These are phyloP conservation scores for Thymus quinquecostatus DNA, from an alignment of 257 asterid species.

Conservation along the genomic window DNA sequence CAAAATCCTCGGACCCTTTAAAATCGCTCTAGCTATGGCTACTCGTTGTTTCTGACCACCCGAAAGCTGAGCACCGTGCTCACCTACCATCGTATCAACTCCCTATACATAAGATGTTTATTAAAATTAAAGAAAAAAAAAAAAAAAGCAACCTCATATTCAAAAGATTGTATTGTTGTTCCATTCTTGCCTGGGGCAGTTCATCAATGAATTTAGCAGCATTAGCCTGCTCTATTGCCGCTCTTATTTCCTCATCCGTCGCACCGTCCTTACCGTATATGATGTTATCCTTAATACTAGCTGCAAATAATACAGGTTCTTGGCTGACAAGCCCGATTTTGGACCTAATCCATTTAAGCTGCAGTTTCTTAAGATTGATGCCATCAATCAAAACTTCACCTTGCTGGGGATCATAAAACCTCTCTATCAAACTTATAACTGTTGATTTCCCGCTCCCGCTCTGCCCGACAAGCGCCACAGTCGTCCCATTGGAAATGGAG, in stretches of 20 bases:
- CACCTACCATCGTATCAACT: conserved; percentile 65
- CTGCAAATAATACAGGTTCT: conserved; percentile 71
- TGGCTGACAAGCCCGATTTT: conserved; percentile 79
- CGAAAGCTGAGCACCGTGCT: conserved; percentile 70
- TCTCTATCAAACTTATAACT: conserved; percentile 60
- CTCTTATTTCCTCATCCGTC: conserved; percentile 58
- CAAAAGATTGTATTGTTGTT: too few species aligned
- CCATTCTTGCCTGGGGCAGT: conserved; percentile 36
- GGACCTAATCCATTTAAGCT: conserved; percentile 65
- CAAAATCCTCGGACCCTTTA: conserved; percentile 59
- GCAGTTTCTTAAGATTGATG: conserved; percentile 50
- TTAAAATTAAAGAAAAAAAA: too few species aligned
- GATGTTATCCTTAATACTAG: conserved; percentile 63
- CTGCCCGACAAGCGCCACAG: conserved; percentile 69
- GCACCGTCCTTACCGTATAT: conserved; percentile 66
- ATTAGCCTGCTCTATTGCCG: conserved; percentile 58
- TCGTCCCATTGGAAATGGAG: conserved; percentile 45
- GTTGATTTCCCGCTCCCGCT: conserved; percentile 83
- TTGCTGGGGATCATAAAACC: conserved; percentile 66
- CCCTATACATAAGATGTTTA: conserved; percentile 35
- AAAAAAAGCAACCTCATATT: too few species aligned
- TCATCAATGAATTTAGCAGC: conserved; percentile 65
- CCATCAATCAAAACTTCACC: conserved; percentile 63
- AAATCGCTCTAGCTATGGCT: conserved; percentile 69
- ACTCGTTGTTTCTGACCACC: conserved; percentile 73